phyloP scores from a whole-genome alignment of 306 rosid species.

The Cicer bijugum region DNA sequence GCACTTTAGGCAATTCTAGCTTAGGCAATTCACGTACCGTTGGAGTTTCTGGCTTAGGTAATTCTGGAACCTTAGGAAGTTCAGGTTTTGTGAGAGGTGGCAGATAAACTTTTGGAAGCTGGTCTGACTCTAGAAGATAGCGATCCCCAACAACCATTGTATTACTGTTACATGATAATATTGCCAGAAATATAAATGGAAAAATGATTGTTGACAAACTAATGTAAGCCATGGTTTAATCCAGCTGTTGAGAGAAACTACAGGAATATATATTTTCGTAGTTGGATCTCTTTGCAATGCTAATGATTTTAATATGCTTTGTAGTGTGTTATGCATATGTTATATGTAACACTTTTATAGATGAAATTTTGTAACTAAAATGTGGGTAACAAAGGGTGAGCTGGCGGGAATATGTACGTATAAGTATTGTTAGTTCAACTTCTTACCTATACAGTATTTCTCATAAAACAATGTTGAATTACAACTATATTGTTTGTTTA shows the following conservation, averaged over 20 bases:
- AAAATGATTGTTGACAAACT: constrained; percentile 16
- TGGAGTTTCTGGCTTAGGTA: constrained; percentile 1
- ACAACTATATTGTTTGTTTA: not conserved
- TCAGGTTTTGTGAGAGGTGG: constrained; percentile 15
- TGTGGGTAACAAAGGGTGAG: not conserved
- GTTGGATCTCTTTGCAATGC: not conserved
- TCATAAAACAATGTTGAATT: not conserved
- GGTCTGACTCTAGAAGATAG: constrained; percentile 40
- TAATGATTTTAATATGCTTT: not conserved
- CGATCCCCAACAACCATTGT: constrained; percentile 44
- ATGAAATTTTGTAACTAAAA: not conserved
- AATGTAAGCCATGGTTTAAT: constrained; percentile 38
- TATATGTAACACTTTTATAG: constrained; percentile 38
- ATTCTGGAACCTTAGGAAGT: not conserved
- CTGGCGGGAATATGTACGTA: not conserved
- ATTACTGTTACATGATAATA: constrained; percentile 8
- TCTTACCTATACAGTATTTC: constrained; percentile 18
- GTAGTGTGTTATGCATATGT: not conserved
- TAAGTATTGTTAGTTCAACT: constrained; percentile 28
- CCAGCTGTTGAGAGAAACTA: not conserved
- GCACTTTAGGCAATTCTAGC: not conserved
- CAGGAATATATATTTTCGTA: not conserved
- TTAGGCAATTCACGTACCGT: not conserved
- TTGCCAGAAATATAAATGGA: constrained; percentile 29
- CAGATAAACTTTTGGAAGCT: constrained; percentile 38